Evolutionary conservation across 2,329 filamentous ascomycete species (phyloP), one percentile per base, ranked within the genome.

Genomic region (Elsinoe perseae): DNA sequence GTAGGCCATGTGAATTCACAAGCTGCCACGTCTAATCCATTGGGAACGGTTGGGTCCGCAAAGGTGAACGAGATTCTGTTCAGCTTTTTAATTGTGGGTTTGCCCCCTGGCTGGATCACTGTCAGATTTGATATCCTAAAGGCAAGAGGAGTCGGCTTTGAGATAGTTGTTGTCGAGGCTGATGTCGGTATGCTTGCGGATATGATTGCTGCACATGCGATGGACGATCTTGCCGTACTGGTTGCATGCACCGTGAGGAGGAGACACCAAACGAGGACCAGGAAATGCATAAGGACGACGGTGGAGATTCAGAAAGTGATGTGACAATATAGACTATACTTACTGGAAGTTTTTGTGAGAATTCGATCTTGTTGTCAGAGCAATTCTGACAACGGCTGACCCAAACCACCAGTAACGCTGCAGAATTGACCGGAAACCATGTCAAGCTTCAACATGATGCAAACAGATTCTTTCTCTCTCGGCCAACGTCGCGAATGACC

Each of bases 1-100:
- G 42, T 25, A 18, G 53, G 28, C 59, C 59, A 60, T 21, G 48
- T 16, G 16, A 48, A 48, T 7, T 16, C 16, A 28, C 59, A 60
- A 10, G 14, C 27, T 10, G 56, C 44, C n/a, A 44, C 40, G 9
- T 44, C 40, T 14, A 38, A 10, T 20, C 44, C 21, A 16, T 43
- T 52, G 2, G 54, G 50, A 4, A 44, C 40, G 8, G 40, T 44
- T 21, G 40, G 40, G 8, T 44, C 40, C 2, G 40, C 9, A 25
- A 44, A 44, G 23, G 40, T 44, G 40, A 44, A 44, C 4, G 40
- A 27, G 2, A 44, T 12, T n/a, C 9, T 44, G 20, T 25, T 44
- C 40, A 5, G 10, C 20, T 23, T 23, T 2, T 44, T 44, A 2
- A 9, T 18, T 12, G 21, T 25, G 9, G 23, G 21, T 38, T 16